Evolutionary conservation across 495 filamentous ascomycete genomes (phyloP).

Genomic region (Hypoxylon lienhwacheense): DNA sequence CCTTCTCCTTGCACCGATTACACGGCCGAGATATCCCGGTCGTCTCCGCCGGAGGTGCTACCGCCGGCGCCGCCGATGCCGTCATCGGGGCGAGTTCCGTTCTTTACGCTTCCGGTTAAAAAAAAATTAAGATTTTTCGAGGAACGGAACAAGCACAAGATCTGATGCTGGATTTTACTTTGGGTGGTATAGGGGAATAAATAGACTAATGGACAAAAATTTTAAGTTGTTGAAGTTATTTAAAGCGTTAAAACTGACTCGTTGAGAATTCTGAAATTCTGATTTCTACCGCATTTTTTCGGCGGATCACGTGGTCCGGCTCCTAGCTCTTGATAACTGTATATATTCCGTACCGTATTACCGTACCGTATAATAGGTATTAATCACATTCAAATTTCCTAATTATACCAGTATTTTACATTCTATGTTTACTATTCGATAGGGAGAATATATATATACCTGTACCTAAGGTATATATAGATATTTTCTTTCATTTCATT

Average conservation of each 20-base stretch:
- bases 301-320: conserved; percentile 18
- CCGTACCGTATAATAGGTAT: neutral
- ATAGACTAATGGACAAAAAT: neutral
- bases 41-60: conserved; percentile 17
- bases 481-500: neutral
- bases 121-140: too few relatives aligned
- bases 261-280: conserved; percentile 13
- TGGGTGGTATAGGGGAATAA: too few relatives aligned
- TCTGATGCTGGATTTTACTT: too few relatives aligned
- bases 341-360: neutral
- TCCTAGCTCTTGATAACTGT: neutral
- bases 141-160: too few relatives aligned
- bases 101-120: neutral
- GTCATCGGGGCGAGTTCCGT: conserved; percentile 29
- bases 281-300: too few relatives aligned
- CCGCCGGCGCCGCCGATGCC: conserved; percentile 19
- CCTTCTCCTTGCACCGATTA: conserved; percentile 43
- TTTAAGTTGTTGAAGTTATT: neutral
- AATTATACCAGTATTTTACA: too few relatives aligned
- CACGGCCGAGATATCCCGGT: conserved; percentile 30
- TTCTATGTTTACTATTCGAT: too few relatives aligned
- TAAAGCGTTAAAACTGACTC: conserved; percentile 15
- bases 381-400: neutral
- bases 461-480: neutral
- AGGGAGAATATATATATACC: too few relatives aligned